A percentile compares a stretch with the other conserved stretches of the same genome.
phyloP scores from a whole-genome alignment of 2,329 filamentous ascomycete genomes.

The Clarireedia paspali region DNA sequence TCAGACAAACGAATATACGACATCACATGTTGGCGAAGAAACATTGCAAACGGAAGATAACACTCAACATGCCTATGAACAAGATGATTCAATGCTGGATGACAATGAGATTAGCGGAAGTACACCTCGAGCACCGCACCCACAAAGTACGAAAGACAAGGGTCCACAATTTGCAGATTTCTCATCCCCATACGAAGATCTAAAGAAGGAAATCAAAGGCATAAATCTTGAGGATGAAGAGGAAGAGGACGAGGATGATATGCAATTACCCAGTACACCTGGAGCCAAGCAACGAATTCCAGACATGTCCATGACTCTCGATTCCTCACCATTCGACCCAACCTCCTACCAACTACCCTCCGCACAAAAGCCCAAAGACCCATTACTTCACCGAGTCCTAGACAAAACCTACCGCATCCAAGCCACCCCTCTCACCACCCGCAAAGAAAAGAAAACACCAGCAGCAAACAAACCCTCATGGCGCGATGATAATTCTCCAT shows the following conservation, averaged over 20 bases:
- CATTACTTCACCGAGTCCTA: constrained; percentile 80
- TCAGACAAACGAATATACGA: constrained; percentile 25
- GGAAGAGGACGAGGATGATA: constrained; percentile 35
- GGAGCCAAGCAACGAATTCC: constrained; percentile 41
- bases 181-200: constrained; percentile 67
- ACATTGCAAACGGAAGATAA: constrained; percentile 18
- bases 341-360: constrained; percentile 31
- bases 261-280: constrained; percentile 29
- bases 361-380: constrained; percentile 48
- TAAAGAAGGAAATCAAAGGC: constrained; percentile 57
- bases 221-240: constrained; percentile 30
- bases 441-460: constrained; percentile 16
- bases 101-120: constrained; percentile 56
- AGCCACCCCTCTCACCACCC: constrained; percentile 68
- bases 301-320: constrained; percentile 57
- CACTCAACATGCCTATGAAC: constrained; percentile 27
- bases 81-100: constrained; percentile 61
- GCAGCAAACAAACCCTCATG: constrained; percentile 27
- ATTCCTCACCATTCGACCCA: constrained; percentile 48
- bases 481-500: constrained; percentile 29
- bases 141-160: constrained; percentile 36
- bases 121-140: constrained; percentile 54
- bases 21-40: constrained; percentile 30
- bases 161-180: constrained; percentile 54
- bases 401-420: constrained; percentile 94